These are phyloP conservation scores for Cryptosporidium andersoni DNA, from an alignment of 169 alveolate species.

Conservation along the genomic window DNA sequence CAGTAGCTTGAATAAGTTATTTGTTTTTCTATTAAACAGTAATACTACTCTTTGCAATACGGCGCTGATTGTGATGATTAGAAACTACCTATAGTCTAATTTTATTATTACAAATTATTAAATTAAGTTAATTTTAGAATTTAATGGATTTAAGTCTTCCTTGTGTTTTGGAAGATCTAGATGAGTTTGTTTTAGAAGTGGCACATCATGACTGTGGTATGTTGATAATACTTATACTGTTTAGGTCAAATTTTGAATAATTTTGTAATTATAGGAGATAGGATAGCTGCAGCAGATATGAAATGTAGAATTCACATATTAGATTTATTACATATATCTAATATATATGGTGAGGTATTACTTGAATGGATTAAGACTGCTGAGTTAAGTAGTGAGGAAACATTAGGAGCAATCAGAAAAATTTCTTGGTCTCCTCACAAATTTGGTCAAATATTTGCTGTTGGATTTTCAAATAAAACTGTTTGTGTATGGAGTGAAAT, in stretches of 20 bases:
- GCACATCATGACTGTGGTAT: slow-evolving; percentile 51
- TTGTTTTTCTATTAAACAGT: neutral
- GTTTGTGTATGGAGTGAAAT: slow-evolving; percentile 52
- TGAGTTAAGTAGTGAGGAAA: neutral
- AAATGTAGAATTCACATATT: slow-evolving; percentile 33
- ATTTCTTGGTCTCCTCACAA: slow-evolving; percentile 65
- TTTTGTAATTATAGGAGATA: slow-evolving; percentile 27
- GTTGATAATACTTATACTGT: neutral
- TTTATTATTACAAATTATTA: too few relatives aligned
- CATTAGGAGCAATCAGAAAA: slow-evolving; percentile 14
- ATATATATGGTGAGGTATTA: neutral
- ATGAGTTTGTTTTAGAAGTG: slow-evolving; percentile 19
- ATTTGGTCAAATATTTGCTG: slow-evolving; percentile 63
- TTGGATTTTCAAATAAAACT: slow-evolving; percentile 23
- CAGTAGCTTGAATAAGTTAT: neutral
- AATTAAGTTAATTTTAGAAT: neutral
- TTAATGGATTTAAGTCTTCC: neutral
- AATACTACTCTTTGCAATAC: too few relatives aligned
- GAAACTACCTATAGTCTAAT: too few relatives aligned
- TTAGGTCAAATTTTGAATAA: neutral
- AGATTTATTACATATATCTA: neutral
- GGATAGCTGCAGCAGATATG: slow-evolving; percentile 44
- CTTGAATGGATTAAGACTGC: slow-evolving; percentile 41
- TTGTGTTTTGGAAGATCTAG: neutral
- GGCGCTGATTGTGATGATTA: too few relatives aligned